phyloP scores from a whole-genome alignment of 1,284 basidiomycete genomes.

The Puccinia hordei region DNA sequence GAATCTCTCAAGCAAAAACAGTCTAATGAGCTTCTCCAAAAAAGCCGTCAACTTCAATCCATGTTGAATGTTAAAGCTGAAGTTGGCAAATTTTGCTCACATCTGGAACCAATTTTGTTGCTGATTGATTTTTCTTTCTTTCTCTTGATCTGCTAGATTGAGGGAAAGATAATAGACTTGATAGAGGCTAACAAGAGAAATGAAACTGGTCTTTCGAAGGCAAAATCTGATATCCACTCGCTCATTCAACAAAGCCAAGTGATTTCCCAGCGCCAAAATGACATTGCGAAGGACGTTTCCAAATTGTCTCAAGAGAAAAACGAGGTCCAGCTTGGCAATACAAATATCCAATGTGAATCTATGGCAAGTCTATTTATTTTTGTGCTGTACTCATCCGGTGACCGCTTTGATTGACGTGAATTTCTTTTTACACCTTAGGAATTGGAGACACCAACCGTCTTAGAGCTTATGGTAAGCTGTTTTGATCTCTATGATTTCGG shows the following conservation, averaged over 20 bases:
- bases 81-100: background rate
- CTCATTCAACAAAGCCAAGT: background rate
- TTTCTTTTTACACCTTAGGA: too few species aligned
- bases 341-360: too few species aligned
- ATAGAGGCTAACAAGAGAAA: background rate
- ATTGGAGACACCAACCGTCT: too few species aligned
- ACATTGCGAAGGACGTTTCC: background rate
- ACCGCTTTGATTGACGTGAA: too few species aligned
- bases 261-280: background rate
- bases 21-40: background rate
- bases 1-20: too few species aligned
- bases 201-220: background rate
- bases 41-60: background rate
- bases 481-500: too few species aligned
- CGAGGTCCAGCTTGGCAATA: background rate
- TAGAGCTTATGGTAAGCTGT: too few species aligned
- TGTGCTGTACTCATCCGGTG: too few species aligned
- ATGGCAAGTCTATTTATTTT: too few species aligned
- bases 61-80: background rate
- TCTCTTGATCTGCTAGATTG: background rate
- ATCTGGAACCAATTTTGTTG: background rate
- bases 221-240: background rate
- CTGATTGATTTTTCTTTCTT: background rate
- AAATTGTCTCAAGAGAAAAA: background rate
- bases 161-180: background rate